A percentile compares a stretch with the other conserved stretches of the same genome.
These are phyloP conservation scores for Mortierella polycephala DNA, from an alignment of 371 early-diverging fungal genomes.

Conservation along the genomic window DNA sequence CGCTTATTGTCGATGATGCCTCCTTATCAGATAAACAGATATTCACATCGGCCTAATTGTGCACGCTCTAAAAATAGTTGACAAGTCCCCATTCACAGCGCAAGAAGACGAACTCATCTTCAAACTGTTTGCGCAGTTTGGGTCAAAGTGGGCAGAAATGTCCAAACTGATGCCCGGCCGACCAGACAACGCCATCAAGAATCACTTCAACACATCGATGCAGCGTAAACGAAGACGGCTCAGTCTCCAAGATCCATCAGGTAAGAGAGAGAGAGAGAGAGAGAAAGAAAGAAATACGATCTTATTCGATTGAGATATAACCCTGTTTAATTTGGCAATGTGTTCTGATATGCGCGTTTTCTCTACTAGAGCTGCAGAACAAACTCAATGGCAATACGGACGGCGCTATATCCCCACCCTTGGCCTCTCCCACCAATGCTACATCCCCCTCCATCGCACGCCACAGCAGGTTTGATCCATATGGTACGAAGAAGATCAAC, in stretches of 20 bases:
- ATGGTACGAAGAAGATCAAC: constrained; percentile 14
- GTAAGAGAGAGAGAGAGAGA: too few relatives aligned
- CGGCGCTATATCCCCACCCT: constrained; percentile 27
- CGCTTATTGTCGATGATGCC: too few relatives aligned
- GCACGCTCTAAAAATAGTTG: constrained; percentile 15
- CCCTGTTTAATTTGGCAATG: neutral
- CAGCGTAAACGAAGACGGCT: constrained; percentile 55
- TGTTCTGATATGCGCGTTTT: too few relatives aligned
- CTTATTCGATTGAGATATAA: too few relatives aligned
- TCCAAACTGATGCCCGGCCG: constrained; percentile 56
- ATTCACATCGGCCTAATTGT: neutral
- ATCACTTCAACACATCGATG: constrained; percentile 57
- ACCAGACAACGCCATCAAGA: constrained; percentile 56
- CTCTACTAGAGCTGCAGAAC: constrained; percentile 27
- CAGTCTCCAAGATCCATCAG: constrained; percentile 37
- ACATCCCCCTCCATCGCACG: constrained; percentile 32
- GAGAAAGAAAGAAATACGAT: too few relatives aligned
- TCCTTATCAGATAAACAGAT: neutral
- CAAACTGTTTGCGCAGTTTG: constrained; percentile 45
- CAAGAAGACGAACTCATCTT: constrained; percentile 55
- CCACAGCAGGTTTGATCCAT: constrained; percentile 36
- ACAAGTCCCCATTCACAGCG: constrained; percentile 55
- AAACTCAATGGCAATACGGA: constrained; percentile 11
- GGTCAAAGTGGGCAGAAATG: constrained; percentile 58
- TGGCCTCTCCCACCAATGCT: constrained; percentile 25